Evolutionary conservation across 495 filamentous ascomycete species (phyloP).

Genomic region (Cairneyella variabilis): DNA sequence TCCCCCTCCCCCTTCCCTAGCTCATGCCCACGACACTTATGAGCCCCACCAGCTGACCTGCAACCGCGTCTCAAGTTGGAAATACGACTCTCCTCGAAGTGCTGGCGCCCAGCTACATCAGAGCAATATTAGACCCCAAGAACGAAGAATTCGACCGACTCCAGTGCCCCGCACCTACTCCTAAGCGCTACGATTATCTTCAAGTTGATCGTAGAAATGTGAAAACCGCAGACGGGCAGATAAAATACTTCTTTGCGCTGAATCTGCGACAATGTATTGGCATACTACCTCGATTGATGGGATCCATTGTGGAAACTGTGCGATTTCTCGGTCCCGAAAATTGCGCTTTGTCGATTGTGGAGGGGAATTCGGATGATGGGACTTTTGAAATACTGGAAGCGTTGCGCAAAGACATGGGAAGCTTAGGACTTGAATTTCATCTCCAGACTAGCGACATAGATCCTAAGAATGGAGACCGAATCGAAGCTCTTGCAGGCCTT

Average conservation of each 20-base stretch:
- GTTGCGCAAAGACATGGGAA: slow-evolving; percentile 31
- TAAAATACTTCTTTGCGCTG: slow-evolving; percentile 47
- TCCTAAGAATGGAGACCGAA: slow-evolving; percentile 34
- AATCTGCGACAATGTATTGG: slow-evolving; percentile 37
- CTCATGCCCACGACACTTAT: slow-evolving; percentile 4
- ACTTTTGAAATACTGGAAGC: slow-evolving; percentile 42
- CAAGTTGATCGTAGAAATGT: background rate
- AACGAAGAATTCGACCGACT: slow-evolving; percentile 26
- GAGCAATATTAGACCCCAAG: slow-evolving; percentile 30
- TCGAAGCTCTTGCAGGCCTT: slow-evolving; percentile 37
- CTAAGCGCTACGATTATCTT: slow-evolving; percentile 18
- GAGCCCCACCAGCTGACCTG: slow-evolving; percentile 1
- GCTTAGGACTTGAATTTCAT: slow-evolving; percentile 32
- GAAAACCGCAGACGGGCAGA: slow-evolving; percentile 10
- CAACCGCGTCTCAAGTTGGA: slow-evolving; percentile 10
- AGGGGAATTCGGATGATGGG: slow-evolving; percentile 46
- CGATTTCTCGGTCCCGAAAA: slow-evolving; percentile 41
- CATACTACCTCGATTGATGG: slow-evolving; percentile 44
- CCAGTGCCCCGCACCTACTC: slow-evolving; percentile 14
- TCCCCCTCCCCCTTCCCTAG: background rate
- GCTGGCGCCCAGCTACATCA: slow-evolving; percentile 25
- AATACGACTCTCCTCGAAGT: slow-evolving; percentile 21
- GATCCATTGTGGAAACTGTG: slow-evolving; percentile 40
- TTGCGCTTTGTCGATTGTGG: slow-evolving; percentile 47
- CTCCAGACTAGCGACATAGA: slow-evolving; percentile 35